Conservation (phyloP, 148 eudicot genomes). For the Rhododendron mucronatum region DNA sequence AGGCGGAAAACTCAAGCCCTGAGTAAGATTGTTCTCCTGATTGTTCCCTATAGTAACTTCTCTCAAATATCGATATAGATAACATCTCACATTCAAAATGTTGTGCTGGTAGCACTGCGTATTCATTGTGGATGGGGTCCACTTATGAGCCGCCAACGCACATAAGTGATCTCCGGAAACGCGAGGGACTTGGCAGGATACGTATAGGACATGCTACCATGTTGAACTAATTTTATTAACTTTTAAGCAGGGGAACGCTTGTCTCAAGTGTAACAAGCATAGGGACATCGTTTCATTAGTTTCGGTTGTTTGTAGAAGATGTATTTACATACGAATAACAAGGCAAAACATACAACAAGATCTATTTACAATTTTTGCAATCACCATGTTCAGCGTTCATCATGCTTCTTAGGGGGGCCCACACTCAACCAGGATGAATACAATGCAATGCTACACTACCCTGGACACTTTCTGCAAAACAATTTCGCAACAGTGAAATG, state of each 20-base stretch:
- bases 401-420: neutral
- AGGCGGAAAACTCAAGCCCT: conserved; percentile 68
- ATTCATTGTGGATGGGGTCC: neutral
- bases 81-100: neutral
- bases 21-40: conserved; percentile 33
- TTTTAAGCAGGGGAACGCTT: neutral
- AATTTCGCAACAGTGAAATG: neutral
- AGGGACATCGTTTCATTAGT: neutral
- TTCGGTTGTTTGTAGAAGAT: neutral
- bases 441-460: neutral
- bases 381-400: neutral
- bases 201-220: neutral
- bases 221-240: neutral
- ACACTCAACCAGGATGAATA: neutral
- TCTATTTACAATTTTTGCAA: neutral
- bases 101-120: neutral
- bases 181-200: neutral
- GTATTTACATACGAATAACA: neutral
- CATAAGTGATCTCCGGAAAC: neutral
- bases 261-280: neutral
- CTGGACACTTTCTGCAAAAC: neutral
- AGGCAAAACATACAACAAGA: neutral
- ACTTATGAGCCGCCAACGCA: neutral
- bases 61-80: neutral
- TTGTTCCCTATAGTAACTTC: neutral